These are phyloP conservation scores for Golubevia sp. DNA, from an alignment of 1,284 basidiomycete species.

Conservation along the genomic window DNA sequence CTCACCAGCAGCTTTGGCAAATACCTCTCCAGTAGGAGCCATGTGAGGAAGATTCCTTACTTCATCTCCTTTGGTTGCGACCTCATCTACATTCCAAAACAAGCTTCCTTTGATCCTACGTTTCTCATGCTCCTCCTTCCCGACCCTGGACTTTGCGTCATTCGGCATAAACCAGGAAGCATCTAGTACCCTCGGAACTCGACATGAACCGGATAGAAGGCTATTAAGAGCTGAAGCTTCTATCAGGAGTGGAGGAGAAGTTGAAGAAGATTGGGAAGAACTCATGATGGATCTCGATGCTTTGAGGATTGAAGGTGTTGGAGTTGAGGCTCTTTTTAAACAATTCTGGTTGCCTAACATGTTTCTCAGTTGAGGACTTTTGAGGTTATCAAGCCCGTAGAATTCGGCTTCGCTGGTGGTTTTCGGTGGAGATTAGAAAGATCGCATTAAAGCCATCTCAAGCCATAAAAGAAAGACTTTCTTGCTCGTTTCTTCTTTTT, in stretches of 20 bases:
- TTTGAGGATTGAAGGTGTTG: too few relatives aligned
- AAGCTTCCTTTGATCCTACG: not conserved
- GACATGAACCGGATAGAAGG: not conserved
- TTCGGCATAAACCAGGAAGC: conserved; percentile 3
- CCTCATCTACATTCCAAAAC: conserved; percentile 3
- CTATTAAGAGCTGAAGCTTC: not conserved
- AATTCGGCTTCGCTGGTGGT: too few relatives aligned
- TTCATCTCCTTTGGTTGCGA: not conserved
- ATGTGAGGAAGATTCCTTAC: conserved; percentile 1
- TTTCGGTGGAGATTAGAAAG: too few relatives aligned
- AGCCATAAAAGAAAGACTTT: too few relatives aligned
- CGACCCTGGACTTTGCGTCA: not conserved
- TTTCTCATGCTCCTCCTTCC: not conserved
- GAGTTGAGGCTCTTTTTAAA: too few relatives aligned
- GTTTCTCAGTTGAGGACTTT: too few relatives aligned
- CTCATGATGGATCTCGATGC: not conserved
- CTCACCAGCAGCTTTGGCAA: not conserved
- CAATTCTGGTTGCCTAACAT: too few relatives aligned
- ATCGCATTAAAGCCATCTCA: too few relatives aligned
- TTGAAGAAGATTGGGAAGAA: not conserved
- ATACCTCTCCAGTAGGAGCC: not conserved
- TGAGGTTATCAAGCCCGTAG: too few relatives aligned
- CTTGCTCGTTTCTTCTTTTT: too few relatives aligned
- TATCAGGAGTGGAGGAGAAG: not conserved
- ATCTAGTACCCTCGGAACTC: not conserved